A percentile compares a stretch with the other conserved stretches of the same genome.
These are phyloP conservation scores for Auriscalpium vulgare DNA, from an alignment of 768 basidiomycete genomes.

Conservation along the genomic window DNA sequence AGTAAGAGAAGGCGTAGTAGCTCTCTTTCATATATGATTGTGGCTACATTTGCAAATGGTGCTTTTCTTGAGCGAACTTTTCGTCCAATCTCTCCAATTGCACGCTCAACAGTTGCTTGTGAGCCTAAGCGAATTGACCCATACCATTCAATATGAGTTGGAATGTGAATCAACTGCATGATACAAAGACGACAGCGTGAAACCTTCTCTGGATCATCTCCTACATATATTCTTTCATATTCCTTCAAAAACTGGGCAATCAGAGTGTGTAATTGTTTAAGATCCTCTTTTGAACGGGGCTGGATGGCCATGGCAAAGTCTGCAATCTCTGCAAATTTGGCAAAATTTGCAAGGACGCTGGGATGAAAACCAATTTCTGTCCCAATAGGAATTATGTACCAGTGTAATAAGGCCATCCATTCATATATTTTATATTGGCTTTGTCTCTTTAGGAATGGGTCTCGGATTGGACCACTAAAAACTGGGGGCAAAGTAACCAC, in stretches of 20 bases:
- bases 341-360: constrained; percentile 8
- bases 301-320: background rate
- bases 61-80: background rate
- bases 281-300: background rate
- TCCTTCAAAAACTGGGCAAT: background rate
- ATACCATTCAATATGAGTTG: constrained; percentile 25
- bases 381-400: background rate
- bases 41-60: background rate
- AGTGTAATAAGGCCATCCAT: background rate
- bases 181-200: background rate
- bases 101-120: background rate
- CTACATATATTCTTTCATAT: background rate
- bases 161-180: background rate
- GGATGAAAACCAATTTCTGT: background rate
- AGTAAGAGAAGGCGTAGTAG: background rate
- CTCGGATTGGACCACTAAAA: background rate
- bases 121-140: constrained; percentile 25
- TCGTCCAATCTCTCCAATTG: background rate
- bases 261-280: background rate
- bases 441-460: background rate
- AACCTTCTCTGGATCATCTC: background rate
- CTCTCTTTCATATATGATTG: background rate
- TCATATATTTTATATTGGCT: background rate
- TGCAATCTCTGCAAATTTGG: background rate
- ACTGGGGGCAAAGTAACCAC: background rate